phyloP scores from a whole-genome alignment of 495 filamentous ascomycete species.

The Tuber indicum region DNA sequence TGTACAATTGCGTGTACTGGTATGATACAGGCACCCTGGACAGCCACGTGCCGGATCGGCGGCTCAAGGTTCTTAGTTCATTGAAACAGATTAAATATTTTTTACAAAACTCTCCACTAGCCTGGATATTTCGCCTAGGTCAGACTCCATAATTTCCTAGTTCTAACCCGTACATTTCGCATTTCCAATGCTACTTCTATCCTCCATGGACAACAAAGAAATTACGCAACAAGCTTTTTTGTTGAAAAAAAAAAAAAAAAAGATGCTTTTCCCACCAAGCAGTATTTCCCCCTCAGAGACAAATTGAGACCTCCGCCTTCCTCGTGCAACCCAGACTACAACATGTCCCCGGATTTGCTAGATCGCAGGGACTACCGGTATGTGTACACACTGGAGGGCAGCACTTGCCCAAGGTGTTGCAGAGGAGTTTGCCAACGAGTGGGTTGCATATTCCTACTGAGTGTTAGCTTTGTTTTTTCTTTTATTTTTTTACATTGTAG shows the following conservation, averaged over 20 bases:
- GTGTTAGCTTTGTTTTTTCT: background rate
- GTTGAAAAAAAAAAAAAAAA: background rate
- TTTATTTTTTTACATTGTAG: background rate
- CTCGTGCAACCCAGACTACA: background rate
- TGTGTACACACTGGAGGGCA: background rate
- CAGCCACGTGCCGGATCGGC: background rate
- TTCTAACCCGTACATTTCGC: background rate
- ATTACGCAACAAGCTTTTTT: background rate
- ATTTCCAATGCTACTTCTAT: background rate
- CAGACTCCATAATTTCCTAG: background rate
- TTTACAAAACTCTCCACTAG: background rate
- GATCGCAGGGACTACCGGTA: background rate
- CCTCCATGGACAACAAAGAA: background rate
- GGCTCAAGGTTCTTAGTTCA: background rate
- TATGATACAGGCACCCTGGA: background rate
- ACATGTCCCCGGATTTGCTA: background rate
- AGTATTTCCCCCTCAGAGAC: background rate
- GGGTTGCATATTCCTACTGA: background rate
- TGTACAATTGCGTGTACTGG: background rate
- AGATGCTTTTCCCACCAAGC: background rate
- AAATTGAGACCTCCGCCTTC: background rate
- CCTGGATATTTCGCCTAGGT: background rate
- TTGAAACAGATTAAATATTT: background rate
- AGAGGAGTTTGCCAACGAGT: background rate
- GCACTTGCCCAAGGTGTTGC: background rate